phyloP scores from a whole-genome alignment of 192 early-diverging fungal species.

The Helicostylum pulchrum region DNA sequence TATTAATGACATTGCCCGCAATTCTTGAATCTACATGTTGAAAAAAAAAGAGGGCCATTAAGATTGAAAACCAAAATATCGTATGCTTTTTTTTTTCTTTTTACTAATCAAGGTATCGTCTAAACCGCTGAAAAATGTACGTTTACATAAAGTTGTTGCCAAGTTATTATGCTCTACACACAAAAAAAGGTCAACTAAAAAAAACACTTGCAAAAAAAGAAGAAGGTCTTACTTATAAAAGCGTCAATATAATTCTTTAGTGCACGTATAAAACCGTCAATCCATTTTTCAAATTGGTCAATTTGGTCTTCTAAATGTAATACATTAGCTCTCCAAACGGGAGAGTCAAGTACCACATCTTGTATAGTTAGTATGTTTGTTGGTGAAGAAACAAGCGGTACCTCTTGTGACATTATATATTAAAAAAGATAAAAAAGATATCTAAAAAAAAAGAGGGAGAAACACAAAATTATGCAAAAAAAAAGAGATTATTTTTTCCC shows the following conservation, averaged over 20 bases:
- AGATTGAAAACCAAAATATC: not conserved
- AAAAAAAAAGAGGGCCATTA: not conserved
- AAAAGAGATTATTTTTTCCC: no score
- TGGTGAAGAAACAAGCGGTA: conserved; percentile 23
- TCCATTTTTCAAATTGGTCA: conserved; percentile 55
- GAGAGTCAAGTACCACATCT: conserved; percentile 52
- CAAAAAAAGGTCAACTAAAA: not conserved
- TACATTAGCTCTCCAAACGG: conserved; percentile 53
- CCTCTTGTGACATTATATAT: no score
- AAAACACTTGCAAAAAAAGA: not conserved
- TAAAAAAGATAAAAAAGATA: no score
- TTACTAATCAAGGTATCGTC: conserved; percentile 36
- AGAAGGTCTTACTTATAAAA: conserved; percentile 27
- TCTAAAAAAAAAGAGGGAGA: no score
- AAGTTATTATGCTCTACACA: conserved; percentile 33
- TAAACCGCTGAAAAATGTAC: conserved; percentile 5
- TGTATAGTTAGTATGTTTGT: conserved; percentile 42
- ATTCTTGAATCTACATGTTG: conserved; percentile 14
- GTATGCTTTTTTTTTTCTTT: not conserved
- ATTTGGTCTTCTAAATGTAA: conserved; percentile 54
- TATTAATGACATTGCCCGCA: conserved; percentile 41
- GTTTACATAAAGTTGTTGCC: conserved; percentile 30
- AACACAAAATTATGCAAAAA: no score
- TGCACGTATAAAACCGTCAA: conserved; percentile 38
- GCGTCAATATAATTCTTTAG: conserved; percentile 39